A percentile compares a stretch with the other conserved stretches of the same genome.
Evolutionary conservation across 2,329 filamentous ascomycete genomes (phyloP).

Genomic region (Nakataea oryzae): DNA sequence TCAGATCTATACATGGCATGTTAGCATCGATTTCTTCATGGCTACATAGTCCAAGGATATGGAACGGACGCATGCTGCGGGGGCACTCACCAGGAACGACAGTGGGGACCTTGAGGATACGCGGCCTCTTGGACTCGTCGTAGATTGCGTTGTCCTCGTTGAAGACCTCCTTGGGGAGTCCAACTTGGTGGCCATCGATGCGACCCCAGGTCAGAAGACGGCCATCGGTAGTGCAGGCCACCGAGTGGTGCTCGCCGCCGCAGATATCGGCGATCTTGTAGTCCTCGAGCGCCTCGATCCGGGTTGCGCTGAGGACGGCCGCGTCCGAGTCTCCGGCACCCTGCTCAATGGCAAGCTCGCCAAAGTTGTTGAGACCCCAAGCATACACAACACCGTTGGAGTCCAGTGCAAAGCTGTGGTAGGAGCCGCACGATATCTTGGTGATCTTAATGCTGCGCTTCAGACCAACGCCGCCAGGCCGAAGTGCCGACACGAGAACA

Average conservation of each 20-base stretch:
- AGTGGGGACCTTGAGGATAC: slow-evolving; percentile 61
- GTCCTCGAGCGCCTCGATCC: slow-evolving; percentile 53
- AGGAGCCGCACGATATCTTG: slow-evolving; percentile 57
- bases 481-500: slow-evolving; percentile 20
- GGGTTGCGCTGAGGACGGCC: slow-evolving; percentile 59
- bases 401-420: slow-evolving; percentile 75
- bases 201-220: slow-evolving; percentile 51
- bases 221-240: slow-evolving; percentile 47
- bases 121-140: slow-evolving; percentile 54
- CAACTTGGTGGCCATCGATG: slow-evolving; percentile 42
- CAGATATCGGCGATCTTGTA: slow-evolving; percentile 57
- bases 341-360: slow-evolving; percentile 57
- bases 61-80: neutral
- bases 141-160: slow-evolving; percentile 49
- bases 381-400: slow-evolving; percentile 60
- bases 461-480: slow-evolving; percentile 20
- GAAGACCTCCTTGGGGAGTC: slow-evolving; percentile 45
- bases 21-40: slow-evolving; percentile 9
- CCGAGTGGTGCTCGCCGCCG: slow-evolving; percentile 64
- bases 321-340: slow-evolving; percentile 58
- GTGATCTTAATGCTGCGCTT: slow-evolving; percentile 49
- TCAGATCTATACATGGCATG: slow-evolving; percentile 23
- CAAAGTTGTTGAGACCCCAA: slow-evolving; percentile 84
- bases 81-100: slow-evolving; percentile 39
- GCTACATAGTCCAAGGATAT: neutral